These are phyloP conservation scores for Penicillium bialowiezense DNA, from an alignment of 495 filamentous ascomycete species.

Conservation along the genomic window DNA sequence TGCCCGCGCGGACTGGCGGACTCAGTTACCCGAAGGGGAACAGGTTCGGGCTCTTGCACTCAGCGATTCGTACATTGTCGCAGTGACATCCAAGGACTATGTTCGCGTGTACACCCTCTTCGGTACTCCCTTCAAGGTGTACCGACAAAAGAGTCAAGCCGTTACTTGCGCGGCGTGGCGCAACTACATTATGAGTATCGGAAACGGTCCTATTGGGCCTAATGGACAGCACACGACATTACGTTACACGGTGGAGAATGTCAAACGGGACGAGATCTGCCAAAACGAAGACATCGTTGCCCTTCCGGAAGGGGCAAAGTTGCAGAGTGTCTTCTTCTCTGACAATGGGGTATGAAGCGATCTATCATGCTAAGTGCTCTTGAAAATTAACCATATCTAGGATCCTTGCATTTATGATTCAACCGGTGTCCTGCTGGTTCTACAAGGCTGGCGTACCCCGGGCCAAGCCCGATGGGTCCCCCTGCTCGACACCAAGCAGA, in stretches of 20 bases:
- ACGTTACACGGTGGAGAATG: conserved; percentile 86
- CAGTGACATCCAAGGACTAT: conserved; percentile 79
- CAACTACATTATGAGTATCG: conserved; percentile 91
- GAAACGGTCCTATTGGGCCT: conserved; percentile 80
- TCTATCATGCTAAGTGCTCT: background rate
- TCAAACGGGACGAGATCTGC: conserved; percentile 87
- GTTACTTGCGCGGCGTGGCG: conserved; percentile 90
- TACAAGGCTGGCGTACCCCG: conserved; percentile 84
- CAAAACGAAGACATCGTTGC: conserved; percentile 92
- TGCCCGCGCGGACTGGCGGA: conserved; percentile 84
- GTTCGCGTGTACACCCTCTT: conserved; percentile 91
- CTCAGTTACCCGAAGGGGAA: conserved; percentile 76
- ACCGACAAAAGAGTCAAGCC: conserved; percentile 87
- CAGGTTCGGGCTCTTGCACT: conserved; percentile 82
- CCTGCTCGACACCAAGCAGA: conserved; percentile 78
- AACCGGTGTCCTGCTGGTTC: conserved; percentile 77
- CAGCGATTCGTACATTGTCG: conserved; percentile 85
- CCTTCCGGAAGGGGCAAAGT: conserved; percentile 63
- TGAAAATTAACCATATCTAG: conserved; percentile 36
- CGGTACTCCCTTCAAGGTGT: conserved; percentile 82
- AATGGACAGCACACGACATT: conserved; percentile 69
- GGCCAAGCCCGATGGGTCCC: conserved; percentile 90
- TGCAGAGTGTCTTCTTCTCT: conserved; percentile 87
- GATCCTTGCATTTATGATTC: conserved; percentile 95
- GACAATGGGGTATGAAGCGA: conserved; percentile 65